phyloP scores from a whole-genome alignment of 352 stramenopile genomes.

The Phytophthora idaei region DNA sequence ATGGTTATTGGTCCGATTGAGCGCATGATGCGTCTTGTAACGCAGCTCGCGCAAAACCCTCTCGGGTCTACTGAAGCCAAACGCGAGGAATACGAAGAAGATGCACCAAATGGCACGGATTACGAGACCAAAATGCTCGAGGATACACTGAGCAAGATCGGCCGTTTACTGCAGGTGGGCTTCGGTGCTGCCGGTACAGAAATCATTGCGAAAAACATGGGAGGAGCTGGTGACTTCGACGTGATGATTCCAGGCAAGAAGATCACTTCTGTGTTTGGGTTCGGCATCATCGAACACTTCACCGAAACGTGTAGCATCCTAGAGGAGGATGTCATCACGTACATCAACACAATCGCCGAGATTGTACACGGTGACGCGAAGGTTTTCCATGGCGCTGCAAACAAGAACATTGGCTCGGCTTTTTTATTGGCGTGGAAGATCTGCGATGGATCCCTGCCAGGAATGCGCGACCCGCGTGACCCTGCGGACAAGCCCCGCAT shows the following conservation, averaged over 20 bases:
- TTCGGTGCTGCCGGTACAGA: constrained; percentile 97
- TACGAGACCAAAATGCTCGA: constrained; percentile 98
- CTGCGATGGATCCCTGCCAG: constrained; percentile 87
- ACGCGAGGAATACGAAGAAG: constrained; percentile 78
- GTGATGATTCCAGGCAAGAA: constrained; percentile 98
- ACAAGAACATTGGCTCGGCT: constrained; percentile 96
- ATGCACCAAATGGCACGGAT: constrained; percentile 50
- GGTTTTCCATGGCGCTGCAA: constrained; percentile 93
- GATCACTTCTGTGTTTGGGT: constrained; percentile 96
- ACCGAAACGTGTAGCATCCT: constrained; percentile 93
- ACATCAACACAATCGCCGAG: constrained; percentile 97
- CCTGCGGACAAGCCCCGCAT: constrained; percentile 74
- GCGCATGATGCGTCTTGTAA: constrained; percentile 92
- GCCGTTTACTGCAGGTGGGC: constrained; percentile 94
- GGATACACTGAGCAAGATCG: constrained; percentile 95
- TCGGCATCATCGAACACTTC: constrained; percentile 97
- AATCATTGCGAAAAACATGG: constrained; percentile 99
- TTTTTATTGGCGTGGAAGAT: constrained; percentile 98
- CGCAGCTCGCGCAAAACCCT: constrained; percentile 69
- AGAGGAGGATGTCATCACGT: constrained; percentile 96
- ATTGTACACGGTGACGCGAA: constrained; percentile 96
- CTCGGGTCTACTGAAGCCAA: constrained; percentile 72
- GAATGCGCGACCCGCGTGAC: constrained; percentile 85
- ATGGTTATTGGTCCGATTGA: constrained; percentile 98
- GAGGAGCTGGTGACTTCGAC: constrained; percentile 91